Percentiles rank a stretch among this genome's conserved stretches.
These are phyloP conservation scores for Echinosophora koreensis DNA, from an alignment of 306 rosid genomes.

Conservation along the genomic window DNA sequence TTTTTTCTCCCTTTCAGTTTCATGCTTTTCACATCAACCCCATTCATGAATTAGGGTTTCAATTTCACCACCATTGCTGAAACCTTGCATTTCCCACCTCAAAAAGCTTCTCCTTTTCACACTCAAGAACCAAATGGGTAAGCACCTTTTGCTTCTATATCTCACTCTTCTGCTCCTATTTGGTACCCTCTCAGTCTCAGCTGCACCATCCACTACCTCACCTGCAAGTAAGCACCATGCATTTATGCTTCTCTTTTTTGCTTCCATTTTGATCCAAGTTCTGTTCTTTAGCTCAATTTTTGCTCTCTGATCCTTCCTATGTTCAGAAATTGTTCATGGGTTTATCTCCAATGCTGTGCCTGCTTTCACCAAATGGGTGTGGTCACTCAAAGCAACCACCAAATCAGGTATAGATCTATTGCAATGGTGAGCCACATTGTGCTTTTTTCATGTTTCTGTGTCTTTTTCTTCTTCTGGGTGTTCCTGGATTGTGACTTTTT, in stretches of 20 bases:
- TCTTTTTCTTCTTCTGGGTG: not conserved
- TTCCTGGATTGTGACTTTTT: conserved; percentile 37
- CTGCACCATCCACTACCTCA: conserved; percentile 58
- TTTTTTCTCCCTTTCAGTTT: conserved; percentile 14
- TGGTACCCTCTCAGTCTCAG: conserved; percentile 60
- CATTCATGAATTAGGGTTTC: conserved; percentile 59
- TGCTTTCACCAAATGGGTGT: conserved; percentile 71
- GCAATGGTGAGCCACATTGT: conserved; percentile 11
- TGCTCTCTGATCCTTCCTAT: conserved; percentile 31
- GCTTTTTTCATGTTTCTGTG: not conserved
- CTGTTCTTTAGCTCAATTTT: conserved; percentile 30
- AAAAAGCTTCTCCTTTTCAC: conserved; percentile 37
- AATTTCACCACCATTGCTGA: conserved; percentile 56
- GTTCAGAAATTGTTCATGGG: conserved; percentile 74
- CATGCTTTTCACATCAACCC: conserved; percentile 18
- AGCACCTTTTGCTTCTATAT: conserved; percentile 46
- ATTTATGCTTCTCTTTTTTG: not conserved
- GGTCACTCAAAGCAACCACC: conserved; percentile 83
- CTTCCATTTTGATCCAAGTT: conserved; percentile 44
- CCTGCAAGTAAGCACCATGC: conserved; percentile 72
- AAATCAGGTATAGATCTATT: conserved; percentile 77
- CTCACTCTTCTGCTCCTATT: conserved; percentile 56
- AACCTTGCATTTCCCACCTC: conserved; percentile 42
- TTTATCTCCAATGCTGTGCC: conserved; percentile 75
- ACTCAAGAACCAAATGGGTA: conserved; percentile 59